Evolutionary conservation across 371 early-diverging fungal genomes (phyloP).

Genomic region (Chytridium lagenaria): DNA sequence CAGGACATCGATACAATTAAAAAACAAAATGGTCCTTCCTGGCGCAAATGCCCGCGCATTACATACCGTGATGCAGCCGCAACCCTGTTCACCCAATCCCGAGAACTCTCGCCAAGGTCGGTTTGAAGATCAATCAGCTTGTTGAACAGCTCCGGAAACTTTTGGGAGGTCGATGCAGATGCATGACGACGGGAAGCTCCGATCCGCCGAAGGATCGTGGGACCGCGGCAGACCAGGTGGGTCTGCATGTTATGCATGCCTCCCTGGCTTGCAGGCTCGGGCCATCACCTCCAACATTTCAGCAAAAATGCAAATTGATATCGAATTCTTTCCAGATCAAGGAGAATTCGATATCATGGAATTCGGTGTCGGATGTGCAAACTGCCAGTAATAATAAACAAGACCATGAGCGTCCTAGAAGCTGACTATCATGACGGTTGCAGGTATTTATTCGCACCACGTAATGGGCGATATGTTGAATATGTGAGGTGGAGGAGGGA

Average conservation of each 20-base stretch:
- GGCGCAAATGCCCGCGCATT: background rate
- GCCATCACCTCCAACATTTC: background rate
- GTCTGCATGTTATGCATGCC: background rate
- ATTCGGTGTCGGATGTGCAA: too few relatives aligned
- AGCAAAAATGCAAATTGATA: too few relatives aligned
- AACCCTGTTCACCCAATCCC: conserved; percentile 22
- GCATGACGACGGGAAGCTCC: background rate
- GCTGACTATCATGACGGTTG: too few relatives aligned
- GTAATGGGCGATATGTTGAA: too few relatives aligned
- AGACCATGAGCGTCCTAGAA: too few relatives aligned
- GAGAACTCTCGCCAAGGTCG: conserved; percentile 18
- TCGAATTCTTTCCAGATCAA: too few relatives aligned
- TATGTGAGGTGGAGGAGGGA: too few relatives aligned
- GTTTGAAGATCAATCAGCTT: conserved; percentile 16
- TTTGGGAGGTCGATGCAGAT: background rate
- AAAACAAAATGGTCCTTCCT: background rate
- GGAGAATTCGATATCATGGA: too few relatives aligned
- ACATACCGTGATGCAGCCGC: conserved; percentile 2
- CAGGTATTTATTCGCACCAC: too few relatives aligned
- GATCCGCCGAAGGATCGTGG: background rate
- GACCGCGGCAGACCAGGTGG: background rate
- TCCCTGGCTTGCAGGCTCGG: background rate
- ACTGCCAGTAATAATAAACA: too few relatives aligned
- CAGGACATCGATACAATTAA: background rate
- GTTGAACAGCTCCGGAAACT: background rate